phyloP scores from a whole-genome alignment of 2,329 filamentous ascomycete species.

The Sporothrix inflata region DNA sequence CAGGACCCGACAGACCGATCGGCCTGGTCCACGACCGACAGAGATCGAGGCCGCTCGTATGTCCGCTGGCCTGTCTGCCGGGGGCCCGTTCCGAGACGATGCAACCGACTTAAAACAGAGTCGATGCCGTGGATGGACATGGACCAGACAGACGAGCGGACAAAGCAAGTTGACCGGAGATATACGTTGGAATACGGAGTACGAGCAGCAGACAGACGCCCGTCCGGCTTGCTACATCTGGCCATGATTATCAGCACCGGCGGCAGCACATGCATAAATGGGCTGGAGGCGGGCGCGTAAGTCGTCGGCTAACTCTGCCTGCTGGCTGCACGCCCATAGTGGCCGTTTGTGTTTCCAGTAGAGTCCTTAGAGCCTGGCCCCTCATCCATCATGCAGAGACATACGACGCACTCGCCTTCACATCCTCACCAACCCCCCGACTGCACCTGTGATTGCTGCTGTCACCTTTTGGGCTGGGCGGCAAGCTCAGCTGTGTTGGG shows the following conservation, averaged over 20 bases:
- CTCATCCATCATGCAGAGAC: background rate
- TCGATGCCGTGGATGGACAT: background rate
- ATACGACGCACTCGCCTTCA: background rate
- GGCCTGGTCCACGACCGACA: background rate
- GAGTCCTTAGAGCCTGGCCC: background rate
- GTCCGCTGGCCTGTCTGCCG: background rate
- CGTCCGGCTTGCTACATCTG: background rate
- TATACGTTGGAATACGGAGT: background rate
- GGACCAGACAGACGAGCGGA: background rate
- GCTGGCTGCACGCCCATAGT: background rate
- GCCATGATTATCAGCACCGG: background rate
- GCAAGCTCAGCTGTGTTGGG: conserved; percentile 19
- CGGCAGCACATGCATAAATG: conserved; percentile 14
- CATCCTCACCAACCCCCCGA: background rate
- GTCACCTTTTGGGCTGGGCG: conserved; percentile 26
- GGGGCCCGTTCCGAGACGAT: background rate
- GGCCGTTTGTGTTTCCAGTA: background rate
- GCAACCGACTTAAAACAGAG: background rate
- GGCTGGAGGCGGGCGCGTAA: conserved; percentile 10
- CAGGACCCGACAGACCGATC: background rate
- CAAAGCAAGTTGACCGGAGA: background rate
- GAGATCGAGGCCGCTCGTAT: background rate
- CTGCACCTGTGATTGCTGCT: conserved; percentile 20
- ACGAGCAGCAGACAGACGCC: background rate
- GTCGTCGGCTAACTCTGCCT: background rate